Percentiles rank a stretch among this genome's conserved stretches.
Conservation (phyloP, 331 rosid species). For the Dryas integrifolia region DNA sequence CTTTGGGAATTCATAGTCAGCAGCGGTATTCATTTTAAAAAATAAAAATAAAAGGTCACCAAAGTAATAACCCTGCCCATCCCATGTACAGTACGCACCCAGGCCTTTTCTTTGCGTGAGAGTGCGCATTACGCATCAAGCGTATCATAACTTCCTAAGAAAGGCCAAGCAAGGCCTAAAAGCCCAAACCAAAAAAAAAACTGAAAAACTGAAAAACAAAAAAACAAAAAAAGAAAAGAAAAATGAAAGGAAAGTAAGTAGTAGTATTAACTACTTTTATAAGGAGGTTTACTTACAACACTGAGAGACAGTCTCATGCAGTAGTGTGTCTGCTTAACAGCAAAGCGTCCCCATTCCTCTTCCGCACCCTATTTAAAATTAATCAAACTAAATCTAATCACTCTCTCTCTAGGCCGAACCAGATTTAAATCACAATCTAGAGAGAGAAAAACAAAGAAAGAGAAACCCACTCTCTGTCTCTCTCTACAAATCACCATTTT, state of each 20-base stretch:
- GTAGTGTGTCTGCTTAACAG: constrained; percentile 30
- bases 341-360: constrained; percentile 24
- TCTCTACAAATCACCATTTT: constrained; percentile 2
- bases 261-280: not conserved
- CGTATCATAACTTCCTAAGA: not conserved
- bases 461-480: not conserved
- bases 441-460: constrained; percentile 24
- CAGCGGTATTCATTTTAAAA: no score
- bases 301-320: not conserved
- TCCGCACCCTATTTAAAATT: not conserved
- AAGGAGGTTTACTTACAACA: not conserved
- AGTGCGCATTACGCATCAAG: constrained; percentile 31
- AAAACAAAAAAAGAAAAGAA: not conserved
- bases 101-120: constrained; percentile 3
- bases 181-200: not conserved
- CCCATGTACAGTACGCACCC: constrained; percentile 8
- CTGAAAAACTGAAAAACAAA: no score
- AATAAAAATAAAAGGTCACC: no score
- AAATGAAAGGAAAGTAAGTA: not conserved
- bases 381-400: constrained; percentile 21
- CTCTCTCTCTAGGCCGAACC: constrained; percentile 15
- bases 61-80: not conserved
- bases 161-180: not conserved
- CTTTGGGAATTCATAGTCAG: no score
- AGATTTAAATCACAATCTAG: constrained; percentile 37